Conservation (phyloP, 2,329 filamentous ascomycete species). For the Colletotrichum karsti region DNA sequence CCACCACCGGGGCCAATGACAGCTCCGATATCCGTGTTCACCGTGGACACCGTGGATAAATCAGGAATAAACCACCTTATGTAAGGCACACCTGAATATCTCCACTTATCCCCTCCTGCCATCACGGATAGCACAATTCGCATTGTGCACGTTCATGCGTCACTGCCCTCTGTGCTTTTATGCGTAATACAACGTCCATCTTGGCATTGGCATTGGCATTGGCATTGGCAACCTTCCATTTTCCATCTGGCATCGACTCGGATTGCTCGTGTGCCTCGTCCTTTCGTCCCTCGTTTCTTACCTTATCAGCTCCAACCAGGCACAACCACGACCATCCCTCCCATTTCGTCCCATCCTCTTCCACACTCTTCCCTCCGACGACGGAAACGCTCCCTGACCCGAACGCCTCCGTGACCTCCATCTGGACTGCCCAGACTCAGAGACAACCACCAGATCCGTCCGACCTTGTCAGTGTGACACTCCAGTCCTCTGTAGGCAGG, state of each 20-base stretch:
- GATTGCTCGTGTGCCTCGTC: conserved; percentile 3
- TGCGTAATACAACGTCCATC: conserved; percentile 6
- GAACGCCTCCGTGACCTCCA: conserved; percentile 15
- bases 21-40: neutral
- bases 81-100: conserved; percentile 6
- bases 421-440: neutral
- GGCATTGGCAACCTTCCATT: too few relatives aligned
- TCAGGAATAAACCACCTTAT: neutral
- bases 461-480: neutral
- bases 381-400: neutral
- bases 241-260: too few relatives aligned
- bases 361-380: neutral
- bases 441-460: neutral
- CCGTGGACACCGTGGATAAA: neutral
- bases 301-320: conserved; percentile 10
- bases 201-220: neutral
- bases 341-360: conserved; percentile 10
- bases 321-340: conserved; percentile 13
- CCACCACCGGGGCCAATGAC: neutral
- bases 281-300: too few relatives aligned
- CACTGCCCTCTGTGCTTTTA: conserved; percentile 15
- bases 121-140: neutral
- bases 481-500: too few relatives aligned
- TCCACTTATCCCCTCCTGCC: neutral
- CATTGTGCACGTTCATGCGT: conserved; percentile 6